Conservation (phyloP, 306 rosid species). For the Dalbergia cultrata region DNA sequence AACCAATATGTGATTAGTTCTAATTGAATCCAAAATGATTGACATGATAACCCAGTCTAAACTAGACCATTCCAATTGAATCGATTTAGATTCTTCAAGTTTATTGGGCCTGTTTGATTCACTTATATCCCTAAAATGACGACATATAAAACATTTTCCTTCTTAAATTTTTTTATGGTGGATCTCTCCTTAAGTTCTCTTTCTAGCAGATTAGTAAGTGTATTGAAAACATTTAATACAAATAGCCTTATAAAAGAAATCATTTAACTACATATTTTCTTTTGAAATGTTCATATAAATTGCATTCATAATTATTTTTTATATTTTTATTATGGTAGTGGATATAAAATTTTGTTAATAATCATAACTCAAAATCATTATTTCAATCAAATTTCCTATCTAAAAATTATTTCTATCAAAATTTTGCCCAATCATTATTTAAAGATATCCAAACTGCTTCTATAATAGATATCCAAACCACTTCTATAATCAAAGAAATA, state of each 20-base stretch:
- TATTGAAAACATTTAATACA: too few relatives aligned
- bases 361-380: background rate
- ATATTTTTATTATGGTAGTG: background rate
- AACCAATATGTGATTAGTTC: too few relatives aligned
- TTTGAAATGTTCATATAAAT: background rate
- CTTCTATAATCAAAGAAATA: background rate
- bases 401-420: background rate
- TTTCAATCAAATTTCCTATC: too few relatives aligned
- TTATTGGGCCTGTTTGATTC: too few relatives aligned
- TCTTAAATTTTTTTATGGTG: background rate
- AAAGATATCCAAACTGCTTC: background rate
- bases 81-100: too few relatives aligned
- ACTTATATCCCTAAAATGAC: too few relatives aligned
- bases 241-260: background rate
- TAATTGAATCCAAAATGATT: too few relatives aligned
- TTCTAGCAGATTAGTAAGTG: background rate
- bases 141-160: background rate
- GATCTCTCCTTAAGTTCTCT: background rate
- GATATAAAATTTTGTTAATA: background rate
- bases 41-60: too few relatives aligned
- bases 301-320: background rate
- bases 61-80: too few relatives aligned
- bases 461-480: background rate
- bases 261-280: background rate
- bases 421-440: background rate